Evolutionary conservation across 2,329 filamentous ascomycete genomes (phyloP).

Genomic region (Stachybotrys echinatus): DNA sequence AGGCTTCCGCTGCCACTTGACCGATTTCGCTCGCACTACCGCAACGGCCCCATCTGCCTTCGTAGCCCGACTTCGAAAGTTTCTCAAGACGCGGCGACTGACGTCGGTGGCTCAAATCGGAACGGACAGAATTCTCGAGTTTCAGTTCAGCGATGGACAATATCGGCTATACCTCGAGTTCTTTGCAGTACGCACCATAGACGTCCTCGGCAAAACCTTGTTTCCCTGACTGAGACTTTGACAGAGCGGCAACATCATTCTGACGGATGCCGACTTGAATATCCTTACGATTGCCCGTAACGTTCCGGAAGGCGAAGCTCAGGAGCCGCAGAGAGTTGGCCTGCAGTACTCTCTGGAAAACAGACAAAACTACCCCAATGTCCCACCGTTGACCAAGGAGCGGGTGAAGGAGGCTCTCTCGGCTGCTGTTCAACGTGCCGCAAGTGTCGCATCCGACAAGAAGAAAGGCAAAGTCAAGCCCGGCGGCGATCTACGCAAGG

Average conservation of each 20-base stretch:
- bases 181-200: constrained; percentile 55
- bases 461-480: constrained; percentile 72
- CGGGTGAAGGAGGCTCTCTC: constrained; percentile 65
- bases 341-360: constrained; percentile 74
- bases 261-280: constrained; percentile 79
- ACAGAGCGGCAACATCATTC: constrained; percentile 80
- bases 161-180: constrained; percentile 91
- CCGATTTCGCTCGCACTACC: constrained; percentile 82
- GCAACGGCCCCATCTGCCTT: constrained; percentile 81
- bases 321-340: constrained; percentile 76
- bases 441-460: constrained; percentile 31
- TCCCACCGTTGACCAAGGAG: constrained; percentile 70
- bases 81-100: constrained; percentile 78
- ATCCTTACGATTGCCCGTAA: constrained; percentile 77
- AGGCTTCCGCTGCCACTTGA: constrained; percentile 93
- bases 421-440: constrained; percentile 56
- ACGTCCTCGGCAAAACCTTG: too few relatives aligned
- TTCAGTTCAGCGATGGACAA: constrained; percentile 86
- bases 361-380: constrained; percentile 75
- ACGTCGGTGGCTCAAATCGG: constrained; percentile 81
- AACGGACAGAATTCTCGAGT: constrained; percentile 87
- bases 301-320: constrained; percentile 75
- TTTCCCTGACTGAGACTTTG: constrained; percentile 3
- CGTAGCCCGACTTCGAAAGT: constrained; percentile 79
- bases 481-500: constrained; percentile 71